These are phyloP conservation scores for Lachancea lanzarotensis DNA, from an alignment of 805 yeast species.

Conservation along the genomic window DNA sequence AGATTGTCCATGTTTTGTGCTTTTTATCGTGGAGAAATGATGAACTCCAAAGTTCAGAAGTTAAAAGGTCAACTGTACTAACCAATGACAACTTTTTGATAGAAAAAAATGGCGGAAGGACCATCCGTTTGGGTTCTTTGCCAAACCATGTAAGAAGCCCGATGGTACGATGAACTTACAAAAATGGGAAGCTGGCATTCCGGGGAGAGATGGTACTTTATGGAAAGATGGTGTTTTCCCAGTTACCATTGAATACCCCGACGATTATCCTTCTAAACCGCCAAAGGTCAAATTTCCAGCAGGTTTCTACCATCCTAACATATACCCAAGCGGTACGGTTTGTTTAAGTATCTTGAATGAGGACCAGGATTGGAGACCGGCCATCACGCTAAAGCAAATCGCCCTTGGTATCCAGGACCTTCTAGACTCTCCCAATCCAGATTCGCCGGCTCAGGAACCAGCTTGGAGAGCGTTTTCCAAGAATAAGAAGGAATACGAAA, in stretches of 20 bases:
- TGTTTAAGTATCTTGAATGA: conserved; percentile 91
- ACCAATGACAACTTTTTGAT: background rate
- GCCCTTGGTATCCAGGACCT: conserved; percentile 89
- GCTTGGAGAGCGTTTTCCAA: conserved; percentile 84
- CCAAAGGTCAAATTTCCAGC: conserved; percentile 88
- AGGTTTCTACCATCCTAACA: conserved; percentile 93
- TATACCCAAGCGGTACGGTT: conserved; percentile 95
- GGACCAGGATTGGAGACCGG: conserved; percentile 97
- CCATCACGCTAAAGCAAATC: conserved; percentile 83
- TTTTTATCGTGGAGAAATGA: too few species aligned
- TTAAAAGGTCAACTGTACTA: background rate
- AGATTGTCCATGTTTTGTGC: too few species aligned
- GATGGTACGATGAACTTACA: conserved; percentile 84
- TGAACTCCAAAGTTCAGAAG: background rate
- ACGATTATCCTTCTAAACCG: conserved; percentile 94
- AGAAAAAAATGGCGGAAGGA: conserved; percentile 97
- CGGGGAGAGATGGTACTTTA: conserved; percentile 78
- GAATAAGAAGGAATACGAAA: conserved; percentile 63
- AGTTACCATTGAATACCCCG: conserved; percentile 72
- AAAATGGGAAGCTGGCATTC: conserved; percentile 91
- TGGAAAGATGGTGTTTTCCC: conserved; percentile 94
- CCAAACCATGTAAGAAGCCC: conserved; percentile 72
- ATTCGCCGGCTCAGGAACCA: conserved; percentile 95
- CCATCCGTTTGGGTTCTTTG: conserved; percentile 96
- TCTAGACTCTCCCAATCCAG: conserved; percentile 83